These are phyloP conservation scores for Lachancea quebecensis DNA, from an alignment of 805 yeast genomes.

Conservation along the genomic window DNA sequence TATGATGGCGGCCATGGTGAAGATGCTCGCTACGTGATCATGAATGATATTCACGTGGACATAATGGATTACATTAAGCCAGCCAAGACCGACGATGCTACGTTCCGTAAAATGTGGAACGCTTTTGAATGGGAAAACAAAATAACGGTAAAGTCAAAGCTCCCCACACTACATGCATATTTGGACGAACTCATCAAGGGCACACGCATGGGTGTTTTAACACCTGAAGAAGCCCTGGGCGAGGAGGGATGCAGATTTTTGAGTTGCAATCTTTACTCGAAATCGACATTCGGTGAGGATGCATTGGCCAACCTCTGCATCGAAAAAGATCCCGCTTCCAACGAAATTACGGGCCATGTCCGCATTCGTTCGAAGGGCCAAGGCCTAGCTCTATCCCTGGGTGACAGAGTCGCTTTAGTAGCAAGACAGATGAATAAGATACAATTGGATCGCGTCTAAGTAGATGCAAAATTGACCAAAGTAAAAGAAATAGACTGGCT, in stretches of 20 bases:
- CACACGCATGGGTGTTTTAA: slow-evolving; percentile 90
- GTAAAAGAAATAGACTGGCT: slow-evolving; percentile 3
- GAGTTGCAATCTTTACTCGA: slow-evolving; percentile 89
- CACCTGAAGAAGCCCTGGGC: slow-evolving; percentile 86
- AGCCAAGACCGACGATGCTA: slow-evolving; percentile 79
- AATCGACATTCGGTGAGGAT: slow-evolving; percentile 93
- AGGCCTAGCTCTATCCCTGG: slow-evolving; percentile 90
- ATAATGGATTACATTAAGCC: slow-evolving; percentile 97
- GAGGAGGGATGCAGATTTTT: slow-evolving; percentile 73
- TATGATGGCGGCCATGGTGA: slow-evolving; percentile 94
- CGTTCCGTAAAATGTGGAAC: slow-evolving; percentile 97
- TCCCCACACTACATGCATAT: slow-evolving; percentile 65
- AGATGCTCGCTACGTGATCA: slow-evolving; percentile 81
- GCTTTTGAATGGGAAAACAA: slow-evolving; percentile 99
- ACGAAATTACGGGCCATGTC: slow-evolving; percentile 85
- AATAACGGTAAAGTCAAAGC: slow-evolving; percentile 73
- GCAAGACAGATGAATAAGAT: slow-evolving; percentile 50
- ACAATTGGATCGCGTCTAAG: slow-evolving; percentile 28
- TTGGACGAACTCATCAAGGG: slow-evolving; percentile 61
- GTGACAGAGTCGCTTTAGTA: slow-evolving; percentile 86
- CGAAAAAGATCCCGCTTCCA: slow-evolving; percentile 61
- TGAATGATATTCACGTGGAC: slow-evolving; percentile 92
- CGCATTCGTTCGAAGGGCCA: slow-evolving; percentile 97
- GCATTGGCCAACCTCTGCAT: slow-evolving; percentile 93
- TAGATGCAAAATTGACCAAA: background rate